Base-by-base conservation (phyloP, 2,329 filamentous ascomycete species). In the Exophiala sp. region DNA sequence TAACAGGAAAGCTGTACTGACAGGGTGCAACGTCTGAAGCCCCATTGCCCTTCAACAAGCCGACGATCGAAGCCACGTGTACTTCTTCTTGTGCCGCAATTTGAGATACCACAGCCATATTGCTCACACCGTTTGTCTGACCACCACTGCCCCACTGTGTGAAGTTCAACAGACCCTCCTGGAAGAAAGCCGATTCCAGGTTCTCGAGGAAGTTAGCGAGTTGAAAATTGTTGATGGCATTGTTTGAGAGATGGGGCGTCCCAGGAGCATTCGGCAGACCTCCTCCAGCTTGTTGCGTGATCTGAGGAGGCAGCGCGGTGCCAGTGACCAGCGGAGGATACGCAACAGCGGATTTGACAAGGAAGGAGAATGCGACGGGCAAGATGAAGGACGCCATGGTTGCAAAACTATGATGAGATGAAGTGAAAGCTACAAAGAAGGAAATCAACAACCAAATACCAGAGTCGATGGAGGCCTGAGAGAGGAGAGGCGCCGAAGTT, bases 201-300 rank as follows among this genome's bases (percentile, higher is more conserved):
- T 68, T 62, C 45, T 68, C 65, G 11, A 69, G 61, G 54, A 67
- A 69, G 41, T 63, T 60, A n/a, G 66, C 66, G 35, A 68, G 14
- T 46, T 65, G 62, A 18, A 65, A 55, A 12, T 53, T 39, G 44
- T 41, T 24, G 14, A 58, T 29, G 10, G 32, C 55, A 47, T 44
- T 50, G 20, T 21, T 29, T 21, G 55, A 58, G 43, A 54, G 20
- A 12, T 46, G 18, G 3, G 52, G 55, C 0, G 41, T 38, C 11
- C 47, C 55, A 21, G 50, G 50, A 32, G 41, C 36, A 18, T 58
- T 52, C 5, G 55, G 47, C 2, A 58, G 47, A 11, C 55, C 55
- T 32, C 55, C 55, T 16, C 55, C 55, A 21, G 55, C 55, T 34
- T 54, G 54, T 14, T 57, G 50, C 5, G 54, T 46, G 35, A 57